Conservation (phyloP, 805 yeast species). For the Blastobotrys peoriensis region DNA sequence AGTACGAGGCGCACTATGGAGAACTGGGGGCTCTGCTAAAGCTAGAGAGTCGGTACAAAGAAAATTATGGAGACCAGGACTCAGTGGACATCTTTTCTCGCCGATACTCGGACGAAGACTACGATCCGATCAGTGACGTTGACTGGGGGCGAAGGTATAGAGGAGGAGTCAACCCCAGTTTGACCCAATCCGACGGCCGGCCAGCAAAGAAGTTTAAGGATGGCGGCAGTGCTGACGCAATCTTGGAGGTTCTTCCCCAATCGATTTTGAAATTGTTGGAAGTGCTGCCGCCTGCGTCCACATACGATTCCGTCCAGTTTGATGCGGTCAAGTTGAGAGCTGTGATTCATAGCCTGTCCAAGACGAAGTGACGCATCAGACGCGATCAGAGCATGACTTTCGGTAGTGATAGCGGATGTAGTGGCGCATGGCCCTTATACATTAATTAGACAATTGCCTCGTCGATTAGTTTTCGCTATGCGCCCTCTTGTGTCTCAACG, state of each 20-base stretch:
- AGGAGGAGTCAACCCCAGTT: background rate
- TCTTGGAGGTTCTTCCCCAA: slow-evolving; percentile 17
- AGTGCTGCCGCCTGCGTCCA: slow-evolving; percentile 54
- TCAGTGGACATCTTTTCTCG: slow-evolving; percentile 34
- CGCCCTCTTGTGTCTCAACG: no score
- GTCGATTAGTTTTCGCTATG: no score
- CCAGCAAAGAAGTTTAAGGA: background rate
- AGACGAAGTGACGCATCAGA: no score
- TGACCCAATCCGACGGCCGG: background rate
- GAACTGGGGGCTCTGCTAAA: slow-evolving; percentile 60
- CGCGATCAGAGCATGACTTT: no score
- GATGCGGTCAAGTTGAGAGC: slow-evolving; percentile 48
- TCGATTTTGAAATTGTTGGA: slow-evolving; percentile 45
- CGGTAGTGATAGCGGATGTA: no score
- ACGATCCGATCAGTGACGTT: slow-evolving; percentile 17
- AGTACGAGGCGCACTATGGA: slow-evolving; percentile 64
- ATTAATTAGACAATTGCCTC: no score
- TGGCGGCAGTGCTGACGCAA: slow-evolving; percentile 2
- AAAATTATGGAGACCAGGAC: slow-evolving; percentile 56
- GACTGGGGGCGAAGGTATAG: slow-evolving; percentile 16
- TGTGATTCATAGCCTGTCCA: no score
- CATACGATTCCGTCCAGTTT: slow-evolving; percentile 50
- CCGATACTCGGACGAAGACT: slow-evolving; percentile 26
- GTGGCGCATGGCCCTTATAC: no score
- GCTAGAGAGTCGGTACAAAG: slow-evolving; percentile 60